Evolutionary conservation across 2,329 filamentous ascomycete species (phyloP).

Genomic region (Fusarium pseudonygamai): DNA sequence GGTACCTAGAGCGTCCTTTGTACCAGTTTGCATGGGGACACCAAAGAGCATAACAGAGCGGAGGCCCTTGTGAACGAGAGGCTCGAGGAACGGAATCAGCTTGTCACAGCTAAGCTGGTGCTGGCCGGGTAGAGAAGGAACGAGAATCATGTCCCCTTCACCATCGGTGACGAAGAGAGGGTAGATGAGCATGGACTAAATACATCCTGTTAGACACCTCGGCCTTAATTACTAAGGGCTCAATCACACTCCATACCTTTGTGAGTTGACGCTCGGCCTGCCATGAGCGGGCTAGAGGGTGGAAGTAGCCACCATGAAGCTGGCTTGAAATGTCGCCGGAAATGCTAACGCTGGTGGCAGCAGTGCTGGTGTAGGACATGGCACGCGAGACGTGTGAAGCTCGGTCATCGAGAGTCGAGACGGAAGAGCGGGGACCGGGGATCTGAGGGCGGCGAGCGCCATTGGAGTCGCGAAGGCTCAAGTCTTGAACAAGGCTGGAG

Average conservation of each 20-base stretch:
- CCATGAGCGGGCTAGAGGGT: conserved; percentile 82
- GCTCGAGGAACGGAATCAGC: conserved; percentile 83
- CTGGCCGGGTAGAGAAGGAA: conserved; percentile 92
- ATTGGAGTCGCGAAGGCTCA: conserved; percentile 66
- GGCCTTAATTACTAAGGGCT: background rate
- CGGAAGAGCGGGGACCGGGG: conserved; percentile 54
- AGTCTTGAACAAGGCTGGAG: conserved; percentile 72
- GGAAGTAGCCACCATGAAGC: conserved; percentile 83
- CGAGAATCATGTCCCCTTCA: conserved; percentile 89
- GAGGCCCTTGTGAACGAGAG: conserved; percentile 88
- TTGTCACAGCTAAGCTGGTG: conserved; percentile 88
- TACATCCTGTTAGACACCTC: conserved; percentile 20
- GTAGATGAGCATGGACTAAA: conserved; percentile 96
- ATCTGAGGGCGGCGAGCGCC: conserved; percentile 57
- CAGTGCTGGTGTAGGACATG: conserved; percentile 73
- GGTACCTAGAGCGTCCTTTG: conserved; percentile 92
- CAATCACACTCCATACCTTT: conserved; percentile 65
- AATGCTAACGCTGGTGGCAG: conserved; percentile 75
- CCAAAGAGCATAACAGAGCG: conserved; percentile 95
- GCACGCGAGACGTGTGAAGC: conserved; percentile 70
- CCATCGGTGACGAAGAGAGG: conserved; percentile 96
- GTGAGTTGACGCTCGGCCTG: conserved; percentile 86
- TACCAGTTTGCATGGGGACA: conserved; percentile 81
- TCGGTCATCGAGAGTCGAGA: conserved; percentile 67
- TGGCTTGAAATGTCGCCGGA: conserved; percentile 82